phyloP scores from a whole-genome alignment of 106 monocot species.

The Chionographis japonica region DNA sequence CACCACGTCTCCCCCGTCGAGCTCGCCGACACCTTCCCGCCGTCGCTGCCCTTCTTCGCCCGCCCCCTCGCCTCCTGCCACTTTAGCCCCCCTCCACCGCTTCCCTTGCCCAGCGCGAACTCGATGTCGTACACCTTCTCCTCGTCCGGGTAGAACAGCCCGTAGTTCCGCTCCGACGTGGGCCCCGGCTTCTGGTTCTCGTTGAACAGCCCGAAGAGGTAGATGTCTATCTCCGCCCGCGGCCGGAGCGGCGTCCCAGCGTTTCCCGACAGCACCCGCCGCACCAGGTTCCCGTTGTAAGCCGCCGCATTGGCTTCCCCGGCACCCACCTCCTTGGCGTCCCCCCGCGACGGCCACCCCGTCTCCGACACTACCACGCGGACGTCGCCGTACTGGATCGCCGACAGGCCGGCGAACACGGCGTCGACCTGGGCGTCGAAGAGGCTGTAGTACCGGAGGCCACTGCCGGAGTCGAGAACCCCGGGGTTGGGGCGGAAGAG shows the following conservation, averaged over 20 bases:
- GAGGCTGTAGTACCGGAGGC: slow-evolving; percentile 61
- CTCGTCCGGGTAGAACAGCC: slow-evolving; percentile 76
- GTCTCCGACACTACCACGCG: slow-evolving; percentile 68
- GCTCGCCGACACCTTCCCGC: slow-evolving; percentile 5
- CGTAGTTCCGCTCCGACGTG: slow-evolving; percentile 88
- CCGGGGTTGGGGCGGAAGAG: slow-evolving; percentile 81
- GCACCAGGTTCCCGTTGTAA: slow-evolving; percentile 68
- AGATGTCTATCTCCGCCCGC: slow-evolving; percentile 57
- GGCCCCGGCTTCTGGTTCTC: slow-evolving; percentile 92
- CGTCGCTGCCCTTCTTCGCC: background rate
- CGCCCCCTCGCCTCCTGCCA: slow-evolving; percentile 27
- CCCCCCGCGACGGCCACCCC: slow-evolving; percentile 86
- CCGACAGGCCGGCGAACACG: slow-evolving; percentile 60
- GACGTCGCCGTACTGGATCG: slow-evolving; percentile 46
- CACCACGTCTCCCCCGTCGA: slow-evolving; percentile 67
- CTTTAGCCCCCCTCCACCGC: background rate
- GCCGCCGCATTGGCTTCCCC: slow-evolving; percentile 57
- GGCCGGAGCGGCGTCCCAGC: slow-evolving; percentile 68
- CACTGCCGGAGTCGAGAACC: slow-evolving; percentile 44
- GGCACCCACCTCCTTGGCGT: slow-evolving; percentile 60
- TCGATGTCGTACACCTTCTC: slow-evolving; percentile 77
- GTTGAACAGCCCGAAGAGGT: slow-evolving; percentile 88
- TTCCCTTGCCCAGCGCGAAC: slow-evolving; percentile 28
- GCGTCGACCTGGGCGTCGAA: slow-evolving; percentile 93
- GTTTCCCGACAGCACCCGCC: slow-evolving; percentile 64